Conservation (phyloP, 805 yeast genomes). For the Monosporozyma solicola region DNA sequence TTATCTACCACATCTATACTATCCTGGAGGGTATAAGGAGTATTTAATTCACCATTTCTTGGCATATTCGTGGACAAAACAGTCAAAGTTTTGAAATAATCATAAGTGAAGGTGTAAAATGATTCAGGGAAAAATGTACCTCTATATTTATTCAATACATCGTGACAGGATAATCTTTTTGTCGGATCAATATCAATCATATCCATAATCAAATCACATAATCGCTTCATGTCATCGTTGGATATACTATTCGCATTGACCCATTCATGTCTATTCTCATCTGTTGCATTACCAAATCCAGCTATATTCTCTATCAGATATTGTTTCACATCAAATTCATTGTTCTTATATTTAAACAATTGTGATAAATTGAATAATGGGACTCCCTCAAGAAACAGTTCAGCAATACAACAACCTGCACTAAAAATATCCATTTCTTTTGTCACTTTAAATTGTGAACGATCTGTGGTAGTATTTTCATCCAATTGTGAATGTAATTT, state of each 20-base stretch:
- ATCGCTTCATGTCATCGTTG: conserved; percentile 31
- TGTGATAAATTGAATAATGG: conserved; percentile 83
- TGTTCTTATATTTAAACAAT: conserved; percentile 68
- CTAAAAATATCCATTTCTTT: conserved; percentile 75
- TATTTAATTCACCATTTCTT: conserved; percentile 10
- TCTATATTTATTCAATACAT: conserved; percentile 43
- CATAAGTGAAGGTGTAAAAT: conserved; percentile 61
- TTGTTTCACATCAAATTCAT: conserved; percentile 49
- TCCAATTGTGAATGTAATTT: conserved; percentile 9
- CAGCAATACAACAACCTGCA: conserved; percentile 84
- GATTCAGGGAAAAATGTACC: conserved; percentile 52
- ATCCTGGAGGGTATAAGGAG: conserved; percentile 13
- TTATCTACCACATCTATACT: conserved; percentile 14
- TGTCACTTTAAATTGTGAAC: conserved; percentile 30
- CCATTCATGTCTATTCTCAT: not conserved
- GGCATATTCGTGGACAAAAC: conserved; percentile 18
- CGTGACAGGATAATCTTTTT: conserved; percentile 47
- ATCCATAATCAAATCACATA: conserved; percentile 47
- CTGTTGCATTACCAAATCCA: not conserved
- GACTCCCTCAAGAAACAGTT: conserved; percentile 75
- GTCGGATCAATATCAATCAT: conserved; percentile 61
- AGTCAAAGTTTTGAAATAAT: conserved; percentile 45
- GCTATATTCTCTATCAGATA: conserved; percentile 32
- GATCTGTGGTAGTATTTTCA: conserved; percentile 10
- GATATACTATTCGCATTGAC: not conserved